Evolutionary conservation across 169 alveolate species (phyloP).

Genomic region (Plasmodium cynomolgi): DNA sequence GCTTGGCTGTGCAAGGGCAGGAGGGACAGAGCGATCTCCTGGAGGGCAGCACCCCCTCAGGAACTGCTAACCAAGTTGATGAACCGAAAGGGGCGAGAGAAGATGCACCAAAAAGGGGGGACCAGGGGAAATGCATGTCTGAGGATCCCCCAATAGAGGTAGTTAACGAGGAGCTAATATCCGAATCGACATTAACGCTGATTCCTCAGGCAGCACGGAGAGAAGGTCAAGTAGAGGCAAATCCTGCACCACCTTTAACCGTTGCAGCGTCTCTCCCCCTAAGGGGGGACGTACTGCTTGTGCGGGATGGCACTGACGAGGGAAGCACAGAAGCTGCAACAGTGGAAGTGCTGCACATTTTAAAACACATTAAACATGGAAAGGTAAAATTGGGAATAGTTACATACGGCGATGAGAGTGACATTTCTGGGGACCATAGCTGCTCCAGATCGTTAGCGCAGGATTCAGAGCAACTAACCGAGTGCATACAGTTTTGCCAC

Average conservation of each 20-base stretch:
- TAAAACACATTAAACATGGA: neutral
- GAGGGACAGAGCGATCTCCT: neutral
- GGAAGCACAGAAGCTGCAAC: neutral
- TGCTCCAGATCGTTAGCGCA: neutral
- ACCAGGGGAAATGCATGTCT: neutral
- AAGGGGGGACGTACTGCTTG: neutral
- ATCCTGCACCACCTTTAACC: neutral
- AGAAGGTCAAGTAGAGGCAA: neutral
- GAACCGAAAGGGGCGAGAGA: neutral
- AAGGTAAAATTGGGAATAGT: neutral
- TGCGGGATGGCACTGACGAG: neutral
- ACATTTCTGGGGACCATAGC: neutral
- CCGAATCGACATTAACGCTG: neutral
- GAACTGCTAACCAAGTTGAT: neutral
- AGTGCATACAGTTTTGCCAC: neutral
- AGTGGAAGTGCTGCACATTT: neutral
- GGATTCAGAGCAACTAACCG: neutral
- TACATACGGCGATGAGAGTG: neutral
- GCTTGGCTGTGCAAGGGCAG: neutral
- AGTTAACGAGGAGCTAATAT: neutral
- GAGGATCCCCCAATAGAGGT: neutral
- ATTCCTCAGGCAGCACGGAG: neutral
- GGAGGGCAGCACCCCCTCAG: neutral
- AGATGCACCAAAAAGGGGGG: neutral
- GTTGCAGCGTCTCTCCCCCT: neutral